Percentiles rank a stretch among this genome's conserved stretches.
Evolutionary conservation across 257 asterid species (phyloP).

Genomic region (Solanum bukasovii): DNA sequence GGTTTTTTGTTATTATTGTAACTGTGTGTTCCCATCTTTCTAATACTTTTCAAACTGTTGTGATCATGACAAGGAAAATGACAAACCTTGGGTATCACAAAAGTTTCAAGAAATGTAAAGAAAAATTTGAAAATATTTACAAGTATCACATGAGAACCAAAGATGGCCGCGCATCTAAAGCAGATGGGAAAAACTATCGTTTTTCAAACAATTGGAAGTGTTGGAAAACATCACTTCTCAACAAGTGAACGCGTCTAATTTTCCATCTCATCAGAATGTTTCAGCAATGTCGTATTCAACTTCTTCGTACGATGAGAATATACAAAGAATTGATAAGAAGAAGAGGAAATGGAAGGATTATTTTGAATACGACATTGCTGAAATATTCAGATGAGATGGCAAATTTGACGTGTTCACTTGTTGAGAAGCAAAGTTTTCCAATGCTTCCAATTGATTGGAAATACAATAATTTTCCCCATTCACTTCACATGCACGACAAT

Average conservation of each 20-base stretch:
- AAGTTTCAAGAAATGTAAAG: too few relatives aligned
- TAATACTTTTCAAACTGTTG: neutral
- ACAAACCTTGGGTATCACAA: too few relatives aligned
- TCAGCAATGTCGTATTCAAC: conserved; percentile 34
- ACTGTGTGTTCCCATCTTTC: neutral
- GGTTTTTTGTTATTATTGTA: neutral
- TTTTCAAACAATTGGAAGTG: conserved; percentile 79
- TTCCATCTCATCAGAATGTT: conserved; percentile 5
- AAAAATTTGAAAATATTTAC: too few relatives aligned
- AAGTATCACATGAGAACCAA: conserved; percentile 18
- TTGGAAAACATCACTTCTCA: conserved; percentile 34
- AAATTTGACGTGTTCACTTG: too few relatives aligned
- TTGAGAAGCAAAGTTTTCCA: neutral
- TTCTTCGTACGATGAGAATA: conserved; percentile 14
- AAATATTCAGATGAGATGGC: too few relatives aligned
- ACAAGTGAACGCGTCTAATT: neutral
- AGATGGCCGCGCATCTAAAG: conserved; percentile 65
- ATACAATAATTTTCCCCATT: too few relatives aligned
- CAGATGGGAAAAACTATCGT: conserved; percentile 72
- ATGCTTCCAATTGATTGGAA: too few relatives aligned
- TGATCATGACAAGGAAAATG: too few relatives aligned
- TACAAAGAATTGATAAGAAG: too few relatives aligned
- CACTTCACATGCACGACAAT: too few relatives aligned
- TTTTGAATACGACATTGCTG: too few relatives aligned
- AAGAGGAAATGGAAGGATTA: too few relatives aligned